Percentiles rank a stretch among this genome's conserved stretches.
Conservation (phyloP, 2,329 filamentous ascomycete genomes). For the Fusarium agapanthi region DNA sequence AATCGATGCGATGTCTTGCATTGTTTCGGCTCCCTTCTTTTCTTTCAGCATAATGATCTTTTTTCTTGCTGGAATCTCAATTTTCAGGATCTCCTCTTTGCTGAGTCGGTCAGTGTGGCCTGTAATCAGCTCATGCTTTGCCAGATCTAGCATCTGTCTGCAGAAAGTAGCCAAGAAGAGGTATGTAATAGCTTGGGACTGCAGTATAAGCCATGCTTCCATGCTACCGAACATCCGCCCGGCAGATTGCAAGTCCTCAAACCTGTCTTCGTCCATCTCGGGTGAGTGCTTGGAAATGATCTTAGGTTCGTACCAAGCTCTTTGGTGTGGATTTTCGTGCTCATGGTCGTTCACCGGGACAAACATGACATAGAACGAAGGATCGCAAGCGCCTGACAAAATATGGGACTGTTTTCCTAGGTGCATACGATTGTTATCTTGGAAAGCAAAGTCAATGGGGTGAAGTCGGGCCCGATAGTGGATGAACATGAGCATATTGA, state of each 20-base stretch:
- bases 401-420: slow-evolving; percentile 24
- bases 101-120: not conserved
- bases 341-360: not conserved
- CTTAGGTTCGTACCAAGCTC: not conserved
- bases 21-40: not conserved
- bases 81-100: not conserved
- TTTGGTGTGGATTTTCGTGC: not conserved
- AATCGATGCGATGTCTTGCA: slow-evolving; percentile 18
- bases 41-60: not conserved
- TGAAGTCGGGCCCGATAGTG: slow-evolving; percentile 26
- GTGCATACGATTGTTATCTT: slow-evolving; percentile 32
- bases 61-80: not conserved
- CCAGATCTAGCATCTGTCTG: not conserved
- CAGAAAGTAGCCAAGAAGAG: slow-evolving; percentile 26
- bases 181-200: slow-evolving; percentile 30
- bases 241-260: not conserved
- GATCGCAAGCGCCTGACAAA: slow-evolving; percentile 22
- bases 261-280: not conserved
- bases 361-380: not conserved
- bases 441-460: slow-evolving; percentile 7
- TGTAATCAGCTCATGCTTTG: not conserved
- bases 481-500: slow-evolving; percentile 33
- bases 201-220: slow-evolving; percentile 28
- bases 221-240: slow-evolving; percentile 1
- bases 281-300: not conserved